These are phyloP conservation scores for Fusarium sp. DNA, from an alignment of 2,329 filamentous ascomycete species.

Conservation along the genomic window DNA sequence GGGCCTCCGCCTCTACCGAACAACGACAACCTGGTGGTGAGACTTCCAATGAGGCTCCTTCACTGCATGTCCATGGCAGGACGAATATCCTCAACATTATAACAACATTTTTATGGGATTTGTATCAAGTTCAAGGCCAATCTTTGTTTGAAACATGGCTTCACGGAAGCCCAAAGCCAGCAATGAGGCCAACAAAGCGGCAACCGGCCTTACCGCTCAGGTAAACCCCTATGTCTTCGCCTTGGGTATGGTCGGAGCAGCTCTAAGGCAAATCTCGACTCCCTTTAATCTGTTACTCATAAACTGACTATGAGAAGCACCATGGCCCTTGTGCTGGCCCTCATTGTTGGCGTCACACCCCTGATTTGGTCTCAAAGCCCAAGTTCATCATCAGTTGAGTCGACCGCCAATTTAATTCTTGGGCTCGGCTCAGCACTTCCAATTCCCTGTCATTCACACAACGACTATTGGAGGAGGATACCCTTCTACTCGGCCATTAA, in stretches of 20 bases:
- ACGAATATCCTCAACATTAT: background rate
- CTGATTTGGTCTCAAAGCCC: slow-evolving; percentile 16
- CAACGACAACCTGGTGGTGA: slow-evolving; percentile 1
- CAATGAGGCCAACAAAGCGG: background rate
- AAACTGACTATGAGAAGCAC: slow-evolving; percentile 12
- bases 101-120: background rate
- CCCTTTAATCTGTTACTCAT: accelerated
- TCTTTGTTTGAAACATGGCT: slow-evolving; percentile 5
- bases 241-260: slow-evolving; percentile 24
- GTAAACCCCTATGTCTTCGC: slow-evolving; percentile 26
- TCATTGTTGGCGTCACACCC: slow-evolving; percentile 21
- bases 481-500: slow-evolving; percentile 73
- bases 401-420: background rate
- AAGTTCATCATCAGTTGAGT: background rate
- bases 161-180: background rate
- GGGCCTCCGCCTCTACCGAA: slow-evolving; percentile 1
- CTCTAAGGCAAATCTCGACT: slow-evolving; percentile 12
- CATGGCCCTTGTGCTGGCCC: slow-evolving; percentile 19
- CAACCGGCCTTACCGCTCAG: background rate
- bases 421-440: slow-evolving; percentile 49
- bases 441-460: slow-evolving; percentile 74
- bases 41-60: background rate
- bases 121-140: background rate
- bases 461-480: slow-evolving; percentile 75
- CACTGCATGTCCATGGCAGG: background rate